Evolutionary conservation across 139 green algal species (phyloP).

Genomic region (Tetradesmus lagerheimii): DNA sequence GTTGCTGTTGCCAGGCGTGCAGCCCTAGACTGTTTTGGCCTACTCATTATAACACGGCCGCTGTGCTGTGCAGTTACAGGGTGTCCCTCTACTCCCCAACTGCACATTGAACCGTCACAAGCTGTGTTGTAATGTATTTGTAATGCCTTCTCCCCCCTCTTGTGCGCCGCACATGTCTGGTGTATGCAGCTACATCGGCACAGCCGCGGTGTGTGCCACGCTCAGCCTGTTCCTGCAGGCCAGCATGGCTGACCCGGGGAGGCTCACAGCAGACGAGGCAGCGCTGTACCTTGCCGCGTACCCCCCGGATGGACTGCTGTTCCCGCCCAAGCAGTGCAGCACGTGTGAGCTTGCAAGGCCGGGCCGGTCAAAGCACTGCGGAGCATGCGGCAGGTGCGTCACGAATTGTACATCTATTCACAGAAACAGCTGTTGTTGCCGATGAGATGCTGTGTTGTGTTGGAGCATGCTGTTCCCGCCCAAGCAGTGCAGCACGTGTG

Average conservation of each 20-base stretch:
- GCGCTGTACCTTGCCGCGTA: constrained; percentile 20
- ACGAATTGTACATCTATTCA: too few relatives aligned
- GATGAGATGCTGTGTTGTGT: not conserved
- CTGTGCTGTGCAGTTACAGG: too few relatives aligned
- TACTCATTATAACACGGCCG: too few relatives aligned
- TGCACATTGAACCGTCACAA: too few relatives aligned
- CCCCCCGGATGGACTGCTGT: constrained; percentile 18
- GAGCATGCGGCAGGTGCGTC: constrained; percentile 57
- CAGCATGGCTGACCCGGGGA: not conserved
- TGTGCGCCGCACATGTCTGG: too few relatives aligned
- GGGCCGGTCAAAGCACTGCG: constrained; percentile 85
- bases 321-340: constrained; percentile 54
- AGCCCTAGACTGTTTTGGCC: too few relatives aligned
- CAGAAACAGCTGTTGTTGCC: too few relatives aligned
- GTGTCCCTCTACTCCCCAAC: too few relatives aligned
- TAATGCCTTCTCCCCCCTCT: too few relatives aligned
- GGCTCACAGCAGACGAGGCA: not conserved
- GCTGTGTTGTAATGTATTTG: too few relatives aligned
- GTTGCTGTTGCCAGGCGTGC: too few relatives aligned
- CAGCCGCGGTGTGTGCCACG: constrained; percentile 7
- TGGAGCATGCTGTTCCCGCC: not conserved
- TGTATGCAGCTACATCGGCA: constrained; percentile 56
- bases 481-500: constrained; percentile 65
- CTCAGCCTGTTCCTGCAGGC: constrained; percentile 47
- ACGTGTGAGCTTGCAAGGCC: constrained; percentile 74